A percentile compares a stretch with the other conserved stretches of the same genome.
Conservation (phyloP, 2,329 filamentous ascomycete species). For the Scleromitrula shiraiana region DNA sequence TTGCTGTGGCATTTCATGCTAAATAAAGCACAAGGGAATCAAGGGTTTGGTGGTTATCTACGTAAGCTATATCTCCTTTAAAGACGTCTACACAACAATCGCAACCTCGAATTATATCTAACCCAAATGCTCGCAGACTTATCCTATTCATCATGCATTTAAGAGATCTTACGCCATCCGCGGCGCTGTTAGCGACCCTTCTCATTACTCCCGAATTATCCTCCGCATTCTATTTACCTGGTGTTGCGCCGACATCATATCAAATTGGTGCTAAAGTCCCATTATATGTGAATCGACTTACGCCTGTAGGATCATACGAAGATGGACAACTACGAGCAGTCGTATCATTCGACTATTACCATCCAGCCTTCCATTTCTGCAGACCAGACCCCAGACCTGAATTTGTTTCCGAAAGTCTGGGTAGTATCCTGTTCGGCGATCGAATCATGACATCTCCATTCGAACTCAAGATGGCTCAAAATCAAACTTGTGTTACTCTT, state of each 20-base stretch:
- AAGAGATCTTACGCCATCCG: conserved; percentile 31
- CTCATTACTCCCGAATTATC: conserved; percentile 44
- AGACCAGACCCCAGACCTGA: conserved; percentile 67
- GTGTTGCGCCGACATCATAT: conserved; percentile 91
- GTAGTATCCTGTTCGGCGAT: conserved; percentile 95
- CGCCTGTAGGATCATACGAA: conserved; percentile 67
- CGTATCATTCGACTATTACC: conserved; percentile 94
- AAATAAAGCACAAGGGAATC: neutral
- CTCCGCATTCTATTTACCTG: conserved; percentile 88
- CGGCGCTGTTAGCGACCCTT: conserved; percentile 42
- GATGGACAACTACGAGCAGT: conserved; percentile 85
- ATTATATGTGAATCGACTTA: conserved; percentile 87
- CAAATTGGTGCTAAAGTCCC: conserved; percentile 71
- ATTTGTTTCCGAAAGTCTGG: conserved; percentile 78
- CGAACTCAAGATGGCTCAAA: conserved; percentile 74
- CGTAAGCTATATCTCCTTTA: conserved; percentile 7
- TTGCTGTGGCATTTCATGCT: conserved; percentile 2
- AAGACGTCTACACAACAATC: neutral
- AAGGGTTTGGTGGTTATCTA: conserved; percentile 1
- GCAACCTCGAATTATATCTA: neutral
- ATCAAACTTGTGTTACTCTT: conserved; percentile 79
- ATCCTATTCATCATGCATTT: conserved; percentile 24
- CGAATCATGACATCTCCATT: conserved; percentile 96
- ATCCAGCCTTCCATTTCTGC: conserved; percentile 82
- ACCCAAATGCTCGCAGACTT: neutral